phyloP scores from a whole-genome alignment of 129 eudicot genomes.

The Arctium lappa region DNA sequence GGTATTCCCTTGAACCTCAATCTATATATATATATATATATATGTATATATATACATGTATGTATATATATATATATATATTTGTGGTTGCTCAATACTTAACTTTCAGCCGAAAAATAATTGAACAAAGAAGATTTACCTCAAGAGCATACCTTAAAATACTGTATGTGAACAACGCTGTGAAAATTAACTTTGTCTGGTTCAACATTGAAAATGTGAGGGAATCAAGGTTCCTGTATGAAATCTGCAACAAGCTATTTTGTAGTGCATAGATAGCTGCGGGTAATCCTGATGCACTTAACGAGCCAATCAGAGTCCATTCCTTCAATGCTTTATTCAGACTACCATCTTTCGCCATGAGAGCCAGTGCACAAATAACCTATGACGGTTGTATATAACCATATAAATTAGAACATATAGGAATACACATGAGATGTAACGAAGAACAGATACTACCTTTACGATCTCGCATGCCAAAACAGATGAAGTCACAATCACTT shows the following conservation, averaged over 20 bases:
- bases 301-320: constrained; percentile 76
- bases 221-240: constrained; percentile 89
- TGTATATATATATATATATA: too few relatives aligned
- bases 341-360: constrained; percentile 81
- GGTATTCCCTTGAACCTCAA: not conserved
- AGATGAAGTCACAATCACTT: constrained; percentile 87
- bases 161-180: constrained; percentile 80
- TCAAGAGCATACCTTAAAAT: constrained; percentile 63
- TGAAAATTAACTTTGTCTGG: constrained; percentile 89
- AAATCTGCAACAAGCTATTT: constrained; percentile 91
- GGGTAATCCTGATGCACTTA: constrained; percentile 93
- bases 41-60: too few relatives aligned
- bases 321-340: constrained; percentile 61
- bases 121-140: not conserved
- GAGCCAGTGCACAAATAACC: constrained; percentile 75
- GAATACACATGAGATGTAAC: not conserved
- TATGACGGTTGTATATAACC: constrained; percentile 6
- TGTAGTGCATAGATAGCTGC: constrained; percentile 96
- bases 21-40: not conserved
- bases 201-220: constrained; percentile 94
- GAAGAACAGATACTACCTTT: constrained; percentile 46
- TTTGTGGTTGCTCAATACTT: not conserved
- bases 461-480: constrained; percentile 78
- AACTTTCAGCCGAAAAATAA: not conserved
- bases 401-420: constrained; percentile 1